Conservation (phyloP, 2,329 filamentous ascomycete genomes). For the Aspergillus sp. region DNA sequence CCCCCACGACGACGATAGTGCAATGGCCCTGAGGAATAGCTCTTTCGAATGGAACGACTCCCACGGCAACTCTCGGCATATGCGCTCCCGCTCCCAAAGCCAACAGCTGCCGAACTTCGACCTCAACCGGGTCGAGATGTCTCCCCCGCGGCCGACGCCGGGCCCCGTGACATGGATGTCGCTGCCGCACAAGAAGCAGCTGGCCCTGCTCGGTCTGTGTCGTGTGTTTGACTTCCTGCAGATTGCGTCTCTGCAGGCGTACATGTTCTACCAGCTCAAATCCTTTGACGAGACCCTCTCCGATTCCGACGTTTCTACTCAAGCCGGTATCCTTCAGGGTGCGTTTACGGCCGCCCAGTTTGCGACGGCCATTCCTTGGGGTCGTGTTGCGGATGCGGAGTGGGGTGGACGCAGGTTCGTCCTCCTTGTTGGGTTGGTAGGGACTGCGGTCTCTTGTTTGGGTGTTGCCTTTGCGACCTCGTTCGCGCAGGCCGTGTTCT, state of each 20-base stretch:
- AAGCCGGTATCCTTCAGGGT: conserved; percentile 73
- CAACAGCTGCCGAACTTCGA: conserved; percentile 23
- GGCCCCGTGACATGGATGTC: conserved; percentile 41
- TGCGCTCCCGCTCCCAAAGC: conserved; percentile 32
- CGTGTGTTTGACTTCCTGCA: conserved; percentile 44
- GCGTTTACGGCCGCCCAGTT: conserved; percentile 80
- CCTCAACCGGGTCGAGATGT: conserved; percentile 13
- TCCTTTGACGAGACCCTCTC: conserved; percentile 63
- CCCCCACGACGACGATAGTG: conserved; percentile 22
- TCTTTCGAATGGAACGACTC: conserved; percentile 28
- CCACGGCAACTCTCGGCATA: conserved; percentile 17
- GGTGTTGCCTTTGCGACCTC: conserved; percentile 68
- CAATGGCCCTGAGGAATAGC: conserved; percentile 31
- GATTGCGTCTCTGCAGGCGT: conserved; percentile 52
- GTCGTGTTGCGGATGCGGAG: conserved; percentile 64
- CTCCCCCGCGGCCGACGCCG: conserved; percentile 20
- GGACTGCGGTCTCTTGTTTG: conserved; percentile 64
- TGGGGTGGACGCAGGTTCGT: conserved; percentile 72
- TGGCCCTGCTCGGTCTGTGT: conserved; percentile 37
- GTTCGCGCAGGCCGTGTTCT: conserved; percentile 64
- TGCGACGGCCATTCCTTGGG: conserved; percentile 78
- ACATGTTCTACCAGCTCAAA: conserved; percentile 82
- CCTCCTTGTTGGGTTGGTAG: conserved; percentile 70
- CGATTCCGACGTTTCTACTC: conserved; percentile 65
- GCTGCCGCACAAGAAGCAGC: conserved; percentile 39